A percentile compares a stretch with the other conserved stretches of the same genome.
Evolutionary conservation across 83 land plant genomes (phyloP).

Genomic region (Picea mariana): DNA sequence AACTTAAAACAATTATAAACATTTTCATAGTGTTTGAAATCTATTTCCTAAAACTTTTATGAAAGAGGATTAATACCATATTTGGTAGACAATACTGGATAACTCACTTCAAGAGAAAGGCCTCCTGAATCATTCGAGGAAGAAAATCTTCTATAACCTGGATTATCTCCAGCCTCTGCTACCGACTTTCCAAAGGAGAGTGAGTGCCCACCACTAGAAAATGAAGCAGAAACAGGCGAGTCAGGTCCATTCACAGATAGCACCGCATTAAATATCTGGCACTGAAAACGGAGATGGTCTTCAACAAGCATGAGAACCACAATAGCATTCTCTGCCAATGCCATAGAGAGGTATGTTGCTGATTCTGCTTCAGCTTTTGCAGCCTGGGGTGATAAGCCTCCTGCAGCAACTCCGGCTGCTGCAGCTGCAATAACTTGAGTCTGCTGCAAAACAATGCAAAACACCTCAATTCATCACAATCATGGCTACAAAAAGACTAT

Average conservation of each 20-base stretch:
- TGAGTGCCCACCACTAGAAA: conserved; percentile 38
- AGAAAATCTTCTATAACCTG: conserved; percentile 33
- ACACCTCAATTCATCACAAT: conserved; percentile 13
- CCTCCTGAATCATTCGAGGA: conserved; percentile 57
- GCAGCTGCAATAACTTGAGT: conserved; percentile 99
- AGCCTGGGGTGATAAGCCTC: conserved; percentile 83
- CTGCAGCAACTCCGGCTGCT: conserved; percentile 99
- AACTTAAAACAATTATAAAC: not conserved
- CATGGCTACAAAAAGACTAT: not conserved
- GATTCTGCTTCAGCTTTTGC: conserved; percentile 94
- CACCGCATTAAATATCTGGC: conserved; percentile 60
- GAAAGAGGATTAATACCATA: not conserved
- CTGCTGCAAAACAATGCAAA: conserved; percentile 48
- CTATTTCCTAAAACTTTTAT: not conserved
- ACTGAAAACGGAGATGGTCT: conserved; percentile 94
- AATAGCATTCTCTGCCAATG: conserved; percentile 96
- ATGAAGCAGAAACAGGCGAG: conserved; percentile 44
- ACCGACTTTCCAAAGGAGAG: conserved; percentile 28
- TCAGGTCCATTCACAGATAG: conserved; percentile 29
- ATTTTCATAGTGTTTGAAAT: not conserved
- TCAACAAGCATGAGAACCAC: conserved; percentile 99
- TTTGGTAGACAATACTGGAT: not conserved
- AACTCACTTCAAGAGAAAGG: conserved; percentile 80
- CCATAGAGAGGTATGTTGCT: conserved; percentile 94
- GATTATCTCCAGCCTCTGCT: conserved; percentile 36